These are phyloP conservation scores for Fusarium fujikuroi DNA, from an alignment of 2,329 filamentous ascomycete species.

Conservation along the genomic window DNA sequence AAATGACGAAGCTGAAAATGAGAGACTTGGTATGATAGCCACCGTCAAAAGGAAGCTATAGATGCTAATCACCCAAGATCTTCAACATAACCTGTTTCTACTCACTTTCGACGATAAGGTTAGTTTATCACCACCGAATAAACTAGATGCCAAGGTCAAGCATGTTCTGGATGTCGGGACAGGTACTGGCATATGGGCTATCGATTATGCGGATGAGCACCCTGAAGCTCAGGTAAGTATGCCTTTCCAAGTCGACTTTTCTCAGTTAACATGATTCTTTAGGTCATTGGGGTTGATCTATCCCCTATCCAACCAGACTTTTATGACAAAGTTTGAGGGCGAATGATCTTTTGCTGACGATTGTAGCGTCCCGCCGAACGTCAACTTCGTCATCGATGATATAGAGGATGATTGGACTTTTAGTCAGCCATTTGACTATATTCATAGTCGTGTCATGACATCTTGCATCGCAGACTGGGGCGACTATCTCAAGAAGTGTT, in stretches of 20 bases:
- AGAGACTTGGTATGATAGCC: conserved; percentile 15
- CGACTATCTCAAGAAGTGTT: conserved; percentile 7
- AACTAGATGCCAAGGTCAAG: conserved; percentile 9
- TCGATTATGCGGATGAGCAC: conserved; percentile 33
- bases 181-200: conserved; percentile 37
- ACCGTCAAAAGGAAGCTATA: too few relatives aligned
- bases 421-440: conserved; percentile 23
- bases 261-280: not conserved
- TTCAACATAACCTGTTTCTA: conserved; percentile 33
- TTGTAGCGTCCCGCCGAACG: conserved; percentile 18
- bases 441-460: conserved; percentile 34
- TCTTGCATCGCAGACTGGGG: conserved; percentile 18
- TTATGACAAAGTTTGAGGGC: not conserved
- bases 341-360: not conserved
- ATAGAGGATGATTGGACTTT: conserved; percentile 32
- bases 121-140: conserved; percentile 27
- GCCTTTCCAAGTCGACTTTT: fast-evolving
- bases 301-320: conserved; percentile 32
- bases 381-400: conserved; percentile 28
- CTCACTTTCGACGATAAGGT: conserved; percentile 28
- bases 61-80: not conserved
- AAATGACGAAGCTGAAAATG: conserved; percentile 32
- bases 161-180: conserved; percentile 36
- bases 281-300: conserved; percentile 26
- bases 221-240: conserved; percentile 12